Base-by-base conservation (phyloP, 2,329 filamentous ascomycete species). In the Calonectria leucothoes region DNA sequence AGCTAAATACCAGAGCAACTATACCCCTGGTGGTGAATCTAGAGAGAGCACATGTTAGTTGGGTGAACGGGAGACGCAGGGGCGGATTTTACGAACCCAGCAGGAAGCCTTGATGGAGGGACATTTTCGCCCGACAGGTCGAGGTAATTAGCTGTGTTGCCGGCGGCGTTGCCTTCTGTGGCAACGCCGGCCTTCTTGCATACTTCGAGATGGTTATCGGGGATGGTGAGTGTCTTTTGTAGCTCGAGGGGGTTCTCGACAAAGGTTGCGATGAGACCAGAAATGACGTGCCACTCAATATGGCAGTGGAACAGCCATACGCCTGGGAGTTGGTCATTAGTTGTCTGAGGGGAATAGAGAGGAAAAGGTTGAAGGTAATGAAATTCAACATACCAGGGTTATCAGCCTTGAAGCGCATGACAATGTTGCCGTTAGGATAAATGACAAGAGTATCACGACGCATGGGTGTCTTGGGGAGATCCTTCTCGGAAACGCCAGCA, bases 271-370 rank as follows among this genome's bases (percentile, higher is more conserved):
- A 91, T 86, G 6, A 95, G 87, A 29, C 93, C 93, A 3, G 91
- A 91, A 8, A 89, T 85, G 71, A 94, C 87, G 82, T 95, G 93
- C 93, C 93, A 96, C 81, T 94, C 93, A 68, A 96, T 93, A 82
- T 96, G 94, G 83, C 94, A 96, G 83, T 95, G 94, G 86, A 95
- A 94, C 3, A 94, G 83, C 92, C 92, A 94, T 57, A 94, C 86
- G n/a, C 90, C 86, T 86, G 7, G 11, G n/a, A 45, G 6, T n/a
- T 6, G 23, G 27, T 17, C 12, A 31, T 64, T 39, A 64, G 57
- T 15, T 27, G 5, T 4, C 11, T 17, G 15, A 23, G 23, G 42
- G 27, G 12, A n/a, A 37, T 11, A 27, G 6, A 11, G 4, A 51
- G n/a, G 15, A 2, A 25, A 68, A 39, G 17, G 37, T 42, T n/a